Conservation (phyloP, 2,329 filamentous ascomycete genomes). For the Ceratocystiopsis brevicomis region DNA sequence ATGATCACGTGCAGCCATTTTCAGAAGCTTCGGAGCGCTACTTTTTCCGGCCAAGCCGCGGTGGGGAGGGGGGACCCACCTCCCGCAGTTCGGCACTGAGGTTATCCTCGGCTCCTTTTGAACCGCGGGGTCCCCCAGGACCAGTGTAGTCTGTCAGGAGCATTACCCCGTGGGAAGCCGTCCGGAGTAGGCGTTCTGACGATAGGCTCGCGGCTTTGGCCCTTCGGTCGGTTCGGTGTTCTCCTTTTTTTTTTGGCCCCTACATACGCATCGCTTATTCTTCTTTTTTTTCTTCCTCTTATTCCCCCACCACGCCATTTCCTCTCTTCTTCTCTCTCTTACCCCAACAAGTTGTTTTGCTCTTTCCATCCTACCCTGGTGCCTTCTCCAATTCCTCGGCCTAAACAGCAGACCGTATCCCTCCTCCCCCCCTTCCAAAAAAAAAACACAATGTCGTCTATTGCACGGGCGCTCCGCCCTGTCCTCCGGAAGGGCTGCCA, state of each 20-base stretch:
- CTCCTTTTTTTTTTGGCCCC: background rate
- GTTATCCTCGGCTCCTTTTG: no score
- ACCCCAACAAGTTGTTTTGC: background rate
- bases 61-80: no score
- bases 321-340: background rate
- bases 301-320: background rate
- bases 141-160: no score
- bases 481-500: constrained; percentile 28
- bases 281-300: background rate
- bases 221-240: background rate
- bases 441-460: constrained; percentile 23
- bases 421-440: background rate
- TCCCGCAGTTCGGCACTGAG: no score
- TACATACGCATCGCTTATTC: background rate
- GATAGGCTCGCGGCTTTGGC: no score
- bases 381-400: background rate
- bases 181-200: no score
- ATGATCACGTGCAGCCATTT: no score
- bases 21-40: no score
- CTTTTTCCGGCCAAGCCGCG: no score
- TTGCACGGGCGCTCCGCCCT: constrained; percentile 32
- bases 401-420: background rate
- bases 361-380: background rate
- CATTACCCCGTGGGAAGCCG: no score
- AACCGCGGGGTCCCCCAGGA: no score